These are phyloP conservation scores for Bruguiera sexangula DNA, from an alignment of 345 rosid species.

Conservation along the genomic window DNA sequence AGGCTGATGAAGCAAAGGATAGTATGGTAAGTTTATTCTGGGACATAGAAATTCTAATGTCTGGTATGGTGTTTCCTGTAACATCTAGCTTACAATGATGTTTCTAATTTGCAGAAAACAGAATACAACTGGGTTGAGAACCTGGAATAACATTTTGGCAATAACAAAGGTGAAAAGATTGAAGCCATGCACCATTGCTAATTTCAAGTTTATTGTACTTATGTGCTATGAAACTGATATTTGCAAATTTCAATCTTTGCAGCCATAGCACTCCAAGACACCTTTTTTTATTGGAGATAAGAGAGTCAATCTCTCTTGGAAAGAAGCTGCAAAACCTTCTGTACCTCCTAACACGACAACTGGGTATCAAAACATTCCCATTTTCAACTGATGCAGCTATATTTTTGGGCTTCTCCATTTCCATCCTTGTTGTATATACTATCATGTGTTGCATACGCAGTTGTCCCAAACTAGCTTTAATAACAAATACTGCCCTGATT, in stretches of 20 bases:
- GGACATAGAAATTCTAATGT: background rate
- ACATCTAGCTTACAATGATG: conserved; percentile 5
- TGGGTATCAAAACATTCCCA: conserved; percentile 49
- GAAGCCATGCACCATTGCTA: background rate
- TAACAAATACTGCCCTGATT: no score
- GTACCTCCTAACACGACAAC: conserved; percentile 39
- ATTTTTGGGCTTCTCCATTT: background rate
- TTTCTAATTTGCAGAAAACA: conserved; percentile 58
- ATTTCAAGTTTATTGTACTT: background rate
- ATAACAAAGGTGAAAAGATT: conserved; percentile 75
- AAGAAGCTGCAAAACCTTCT: conserved; percentile 66
- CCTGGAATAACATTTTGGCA: conserved; percentile 88
- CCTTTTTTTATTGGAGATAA: conserved; percentile 92
- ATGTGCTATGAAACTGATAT: conserved; percentile 8
- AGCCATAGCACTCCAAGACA: conserved; percentile 80
- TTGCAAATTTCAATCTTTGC: conserved; percentile 21
- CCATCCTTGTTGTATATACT: no score
- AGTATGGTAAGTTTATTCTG: conserved; percentile 52
- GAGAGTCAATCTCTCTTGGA: conserved; percentile 86
- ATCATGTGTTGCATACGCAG: no score
- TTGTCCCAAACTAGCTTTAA: no score
- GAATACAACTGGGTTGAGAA: conserved; percentile 77
- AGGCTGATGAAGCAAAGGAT: conserved; percentile 84
- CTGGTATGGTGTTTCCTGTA: conserved; percentile 2
- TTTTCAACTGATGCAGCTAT: background rate